Evolutionary conservation across 768 basidiomycete species (phyloP).

Genomic region (Boletus eberwhitei): DNA sequence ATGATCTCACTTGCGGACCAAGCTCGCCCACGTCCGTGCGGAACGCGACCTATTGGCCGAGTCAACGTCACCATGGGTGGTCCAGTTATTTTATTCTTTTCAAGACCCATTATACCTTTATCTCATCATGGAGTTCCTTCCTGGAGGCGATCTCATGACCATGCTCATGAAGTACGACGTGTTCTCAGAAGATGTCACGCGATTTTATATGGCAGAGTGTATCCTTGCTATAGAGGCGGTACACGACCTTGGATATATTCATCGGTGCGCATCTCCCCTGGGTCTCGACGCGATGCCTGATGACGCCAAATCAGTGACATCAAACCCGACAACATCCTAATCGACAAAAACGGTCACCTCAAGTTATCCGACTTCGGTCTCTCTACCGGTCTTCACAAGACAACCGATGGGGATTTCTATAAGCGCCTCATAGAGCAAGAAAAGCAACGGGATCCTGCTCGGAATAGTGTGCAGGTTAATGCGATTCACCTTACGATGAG

Average conservation of each 20-base stretch:
- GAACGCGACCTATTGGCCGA: conserved; percentile 96
- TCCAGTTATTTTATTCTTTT: conserved; percentile 97
- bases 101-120: conserved; percentile 95
- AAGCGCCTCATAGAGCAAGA: conserved; percentile 84
- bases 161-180: conserved; percentile 99
- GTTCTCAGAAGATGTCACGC: conserved; percentile 96
- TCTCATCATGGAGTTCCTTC: conserved; percentile 91
- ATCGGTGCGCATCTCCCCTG: conserved; percentile 59
- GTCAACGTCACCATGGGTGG: conserved; percentile 96
- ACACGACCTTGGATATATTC: conserved; percentile 97
- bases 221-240: conserved; percentile 98
- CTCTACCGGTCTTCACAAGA: conserved; percentile 96
- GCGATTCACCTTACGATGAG: conserved; percentile 97
- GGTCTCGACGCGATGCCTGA: background rate
- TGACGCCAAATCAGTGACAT: conserved; percentile 67
- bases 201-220: conserved; percentile 99
- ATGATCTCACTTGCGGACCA: conserved; percentile 9
- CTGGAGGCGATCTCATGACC: conserved; percentile 98
- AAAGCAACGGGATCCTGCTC: conserved; percentile 57
- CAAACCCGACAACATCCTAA: conserved; percentile 98
- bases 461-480: conserved; percentile 98
- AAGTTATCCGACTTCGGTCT: conserved; percentile 98
- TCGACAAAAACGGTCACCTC: conserved; percentile 94
- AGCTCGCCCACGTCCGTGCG: conserved; percentile 97
- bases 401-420: conserved; percentile 91